Evolutionary conservation across 495 filamentous ascomycete genomes (phyloP), one percentile per base, ranked within the genome.

Genomic region (Aspergillus taichungensis): DNA sequence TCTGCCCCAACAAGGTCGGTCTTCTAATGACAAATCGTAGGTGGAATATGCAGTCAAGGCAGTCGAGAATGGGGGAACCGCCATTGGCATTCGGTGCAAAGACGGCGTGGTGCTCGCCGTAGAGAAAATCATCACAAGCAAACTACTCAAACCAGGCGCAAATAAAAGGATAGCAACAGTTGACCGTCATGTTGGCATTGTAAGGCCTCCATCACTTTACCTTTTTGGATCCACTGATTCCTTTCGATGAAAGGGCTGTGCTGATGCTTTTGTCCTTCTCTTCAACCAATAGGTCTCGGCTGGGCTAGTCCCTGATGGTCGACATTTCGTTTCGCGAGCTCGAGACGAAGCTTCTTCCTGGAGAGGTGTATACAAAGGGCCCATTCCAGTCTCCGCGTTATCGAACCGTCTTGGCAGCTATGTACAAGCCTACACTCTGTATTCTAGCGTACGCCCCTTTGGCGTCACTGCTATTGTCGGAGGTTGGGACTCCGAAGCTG

Each of bases 41-140:
- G 92, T 97, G 63, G 92, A 98, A 75, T 98, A 98, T 69, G 92
- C 92, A 47, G 82, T 92, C 46, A 98, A 98, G 75, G 92, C 92
- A 49, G 92, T 98, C 40, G 92, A 98, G 73, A 97, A 95, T 60
- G 92, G 94, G 48, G 91, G 92, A 58, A 98, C 92, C 27, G 88
- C 88, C 40, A 80, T 98, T 72, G 92, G 92, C 53, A 94, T 98
- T 67, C 77, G 90, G 58, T 96, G 91, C 76, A 94, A 94, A 67
- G 88, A 97, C 68, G 92, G 92, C 52, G 88, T 98, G 34, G 88
- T 98, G 44, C 76, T 98, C 47, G 92, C 94, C 33, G 84, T 94
- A 40, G 92, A 98, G 75, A 98, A 98, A 73, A 82, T 97, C 53
- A 77, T 97, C 67, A 82, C 80, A 31, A 95, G 89, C 73, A 96